phyloP scores from a whole-genome alignment of 805 yeast species.

The Pichia ethanolica region DNA sequence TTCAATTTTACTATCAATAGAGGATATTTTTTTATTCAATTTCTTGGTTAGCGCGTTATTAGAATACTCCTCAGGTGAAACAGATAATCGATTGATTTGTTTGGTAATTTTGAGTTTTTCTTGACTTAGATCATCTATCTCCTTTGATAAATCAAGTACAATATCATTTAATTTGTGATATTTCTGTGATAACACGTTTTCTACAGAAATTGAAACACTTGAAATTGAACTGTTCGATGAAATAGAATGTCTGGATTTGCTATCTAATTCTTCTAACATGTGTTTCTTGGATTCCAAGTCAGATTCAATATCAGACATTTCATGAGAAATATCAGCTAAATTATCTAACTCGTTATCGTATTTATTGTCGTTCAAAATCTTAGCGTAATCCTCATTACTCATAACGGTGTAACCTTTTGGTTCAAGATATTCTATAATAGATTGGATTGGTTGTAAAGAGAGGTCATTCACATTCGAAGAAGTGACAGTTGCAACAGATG shows the following conservation, averaged over 20 bases:
- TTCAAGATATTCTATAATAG: conserved; percentile 16
- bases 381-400: conserved; percentile 17
- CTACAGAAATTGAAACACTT: conserved; percentile 7
- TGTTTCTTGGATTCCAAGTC: conserved; percentile 10
- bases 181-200: conserved; percentile 8
- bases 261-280: conserved; percentile 9
- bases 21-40: not conserved
- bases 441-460: conserved; percentile 22
- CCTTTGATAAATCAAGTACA: not conserved
- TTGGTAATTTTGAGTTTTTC: conserved; percentile 1
- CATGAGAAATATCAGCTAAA: conserved; percentile 7
- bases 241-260: conserved; percentile 2
- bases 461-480: conserved; percentile 2
- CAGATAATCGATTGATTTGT: conserved; percentile 11
- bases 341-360: not conserved
- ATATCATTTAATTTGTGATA: not conserved
- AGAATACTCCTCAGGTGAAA: conserved; percentile 3
- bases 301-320: conserved; percentile 8
- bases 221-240: conserved; percentile 2
- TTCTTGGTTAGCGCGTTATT: not conserved
- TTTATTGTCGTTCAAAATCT: conserved; percentile 7
- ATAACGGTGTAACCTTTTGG: conserved; percentile 22
- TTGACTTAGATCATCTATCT: not conserved
- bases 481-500: conserved; percentile 9
- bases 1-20: conserved; percentile 9